These are phyloP conservation scores for Excoecaria agallocha DNA, from an alignment of 345 rosid genomes.

Conservation along the genomic window DNA sequence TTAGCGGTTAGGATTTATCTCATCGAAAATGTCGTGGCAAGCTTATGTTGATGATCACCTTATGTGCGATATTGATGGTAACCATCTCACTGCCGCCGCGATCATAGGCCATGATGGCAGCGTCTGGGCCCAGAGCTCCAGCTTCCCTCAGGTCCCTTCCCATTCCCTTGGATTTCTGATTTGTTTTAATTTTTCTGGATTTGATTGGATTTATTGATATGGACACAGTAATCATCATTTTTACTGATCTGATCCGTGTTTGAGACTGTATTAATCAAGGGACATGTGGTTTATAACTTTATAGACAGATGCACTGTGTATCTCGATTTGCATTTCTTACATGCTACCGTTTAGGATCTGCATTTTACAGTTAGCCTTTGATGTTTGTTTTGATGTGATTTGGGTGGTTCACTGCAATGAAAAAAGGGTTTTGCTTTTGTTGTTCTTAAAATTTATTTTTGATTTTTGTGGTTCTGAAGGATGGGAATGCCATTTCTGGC, in stretches of 20 bases:
- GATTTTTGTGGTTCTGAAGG: not conserved
- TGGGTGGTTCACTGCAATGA: not conserved
- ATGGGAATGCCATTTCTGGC: not conserved
- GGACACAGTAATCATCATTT: not conserved
- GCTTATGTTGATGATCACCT: conserved; percentile 27
- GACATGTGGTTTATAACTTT: not conserved
- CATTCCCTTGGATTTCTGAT: not conserved
- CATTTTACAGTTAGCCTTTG: not conserved
- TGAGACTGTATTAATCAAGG: not conserved
- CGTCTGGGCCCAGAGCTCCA: conserved; percentile 24
- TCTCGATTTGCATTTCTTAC: not conserved
- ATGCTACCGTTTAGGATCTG: not conserved
- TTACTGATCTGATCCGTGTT: not conserved
- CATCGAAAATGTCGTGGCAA: conserved; percentile 28
- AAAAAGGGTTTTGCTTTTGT: not conserved
- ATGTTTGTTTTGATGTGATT: not conserved
- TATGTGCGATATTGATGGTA: conserved; percentile 26
- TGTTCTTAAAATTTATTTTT: not conserved
- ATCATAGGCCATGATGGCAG: conserved; percentile 27
- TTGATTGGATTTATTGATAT: not conserved
- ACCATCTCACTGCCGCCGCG: conserved; percentile 19
- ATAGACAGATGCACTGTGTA: not conserved
- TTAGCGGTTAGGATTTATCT: conserved; percentile 4
- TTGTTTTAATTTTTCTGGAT: not conserved
- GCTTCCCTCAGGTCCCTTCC: conserved; percentile 24